Conservation (phyloP, 805 yeast genomes). For the Starmerella khaoyaiensis region DNA sequence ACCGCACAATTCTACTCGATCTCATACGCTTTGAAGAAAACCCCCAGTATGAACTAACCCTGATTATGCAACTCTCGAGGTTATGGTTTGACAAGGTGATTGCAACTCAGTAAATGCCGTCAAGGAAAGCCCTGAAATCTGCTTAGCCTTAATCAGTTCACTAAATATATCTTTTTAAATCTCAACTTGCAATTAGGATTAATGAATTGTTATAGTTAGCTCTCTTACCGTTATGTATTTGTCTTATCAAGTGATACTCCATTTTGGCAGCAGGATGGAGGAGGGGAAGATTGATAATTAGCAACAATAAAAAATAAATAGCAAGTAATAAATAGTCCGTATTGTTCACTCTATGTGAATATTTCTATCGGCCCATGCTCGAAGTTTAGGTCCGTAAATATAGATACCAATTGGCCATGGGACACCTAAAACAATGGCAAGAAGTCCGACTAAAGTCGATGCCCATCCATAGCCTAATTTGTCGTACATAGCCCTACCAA, state of each 20-base stretch:
- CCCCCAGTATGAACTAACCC: neutral
- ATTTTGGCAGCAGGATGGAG: no score
- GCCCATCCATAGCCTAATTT: constrained; percentile 60
- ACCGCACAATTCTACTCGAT: neutral
- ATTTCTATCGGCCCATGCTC: constrained; percentile 43
- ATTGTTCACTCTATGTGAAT: constrained; percentile 28
- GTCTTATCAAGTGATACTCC: no score
- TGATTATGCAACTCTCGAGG: neutral
- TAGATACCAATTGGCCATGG: constrained; percentile 50
- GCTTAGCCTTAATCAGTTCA: no score
- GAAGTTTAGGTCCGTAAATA: constrained; percentile 42
- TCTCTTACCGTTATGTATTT: no score
- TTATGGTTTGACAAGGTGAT: no score
- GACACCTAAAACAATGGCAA: constrained; percentile 46
- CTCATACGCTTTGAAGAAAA: neutral
- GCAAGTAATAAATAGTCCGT: neutral
- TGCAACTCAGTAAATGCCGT: no score
- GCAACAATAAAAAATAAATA: no score
- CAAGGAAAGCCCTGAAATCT: no score
- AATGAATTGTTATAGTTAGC: no score
- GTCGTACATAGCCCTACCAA: constrained; percentile 46
- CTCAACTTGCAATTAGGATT: no score
- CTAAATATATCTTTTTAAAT: no score
- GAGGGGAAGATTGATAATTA: no score
- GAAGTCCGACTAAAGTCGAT: constrained; percentile 45